These are phyloP conservation scores for Boletus sp. DNA, from an alignment of 768 basidiomycete species.

Conservation along the genomic window DNA sequence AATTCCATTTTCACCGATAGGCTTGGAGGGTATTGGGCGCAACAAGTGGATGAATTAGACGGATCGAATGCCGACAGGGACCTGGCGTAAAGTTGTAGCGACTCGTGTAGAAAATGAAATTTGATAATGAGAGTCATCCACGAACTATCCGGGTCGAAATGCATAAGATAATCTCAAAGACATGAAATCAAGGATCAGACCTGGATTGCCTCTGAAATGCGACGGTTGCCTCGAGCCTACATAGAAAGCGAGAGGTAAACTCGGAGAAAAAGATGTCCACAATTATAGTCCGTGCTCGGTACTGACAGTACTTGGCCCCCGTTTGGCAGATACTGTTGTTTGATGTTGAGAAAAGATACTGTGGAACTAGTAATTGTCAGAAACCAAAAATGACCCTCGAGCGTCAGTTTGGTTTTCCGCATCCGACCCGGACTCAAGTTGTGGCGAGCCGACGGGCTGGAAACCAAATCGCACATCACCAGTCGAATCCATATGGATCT, in stretches of 20 bases:
- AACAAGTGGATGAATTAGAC: not conserved
- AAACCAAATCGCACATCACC: conserved; percentile 14
- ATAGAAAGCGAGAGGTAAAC: not conserved
- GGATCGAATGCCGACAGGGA: not conserved
- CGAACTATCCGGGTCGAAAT: not conserved
- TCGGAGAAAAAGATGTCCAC: not conserved
- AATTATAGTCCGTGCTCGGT: not conserved
- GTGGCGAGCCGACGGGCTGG: conserved; percentile 5
- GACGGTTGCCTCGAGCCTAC: not conserved
- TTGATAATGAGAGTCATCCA: not conserved
- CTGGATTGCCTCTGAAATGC: not conserved
- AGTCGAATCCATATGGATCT: conserved; percentile 9
- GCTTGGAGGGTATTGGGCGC: not conserved
- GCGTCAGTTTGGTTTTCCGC: conserved; percentile 17
- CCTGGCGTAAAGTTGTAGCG: not conserved
- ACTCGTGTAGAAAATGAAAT: not conserved
- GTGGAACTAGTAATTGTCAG: conserved; percentile 3
- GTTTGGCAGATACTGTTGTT: not conserved
- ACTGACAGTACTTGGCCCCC: not conserved
- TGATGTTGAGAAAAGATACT: conserved; percentile 1
- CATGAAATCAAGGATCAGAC: not conserved
- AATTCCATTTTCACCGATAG: conserved; percentile 4
- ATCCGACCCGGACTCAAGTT: conserved; percentile 11
- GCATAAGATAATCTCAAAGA: not conserved
- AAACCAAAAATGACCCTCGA: conserved; percentile 7